phyloP scores from a whole-genome alignment of 257 asterid species.

The Apocynum venetum region DNA sequence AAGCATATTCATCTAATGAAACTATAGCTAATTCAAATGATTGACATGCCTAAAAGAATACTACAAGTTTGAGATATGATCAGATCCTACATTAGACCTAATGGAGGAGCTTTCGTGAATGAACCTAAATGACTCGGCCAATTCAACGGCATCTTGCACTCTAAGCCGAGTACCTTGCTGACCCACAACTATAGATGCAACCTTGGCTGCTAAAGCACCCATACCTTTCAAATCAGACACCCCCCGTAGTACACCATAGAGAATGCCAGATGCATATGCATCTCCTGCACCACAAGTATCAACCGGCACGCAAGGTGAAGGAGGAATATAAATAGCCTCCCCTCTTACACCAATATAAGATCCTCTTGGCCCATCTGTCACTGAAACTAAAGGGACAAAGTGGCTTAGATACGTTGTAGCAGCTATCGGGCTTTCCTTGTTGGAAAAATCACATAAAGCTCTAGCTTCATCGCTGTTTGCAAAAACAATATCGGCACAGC shows the following conservation, averaged over 20 bases:
- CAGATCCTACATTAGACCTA: conserved; percentile 70
- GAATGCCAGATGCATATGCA: conserved; percentile 93
- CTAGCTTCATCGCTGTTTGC: conserved; percentile 91
- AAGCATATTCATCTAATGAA: not conserved
- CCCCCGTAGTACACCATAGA: conserved; percentile 66
- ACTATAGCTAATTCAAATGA: not conserved
- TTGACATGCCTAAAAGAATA: not conserved
- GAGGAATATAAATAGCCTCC: conserved; percentile 83
- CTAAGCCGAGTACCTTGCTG: conserved; percentile 94
- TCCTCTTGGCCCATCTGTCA: conserved; percentile 91
- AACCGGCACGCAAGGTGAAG: conserved; percentile 71
- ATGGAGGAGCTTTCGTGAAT: conserved; percentile 39
- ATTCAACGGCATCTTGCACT: conserved; percentile 61
- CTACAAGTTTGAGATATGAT: conserved; percentile 79
- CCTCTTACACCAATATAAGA: conserved; percentile 92
- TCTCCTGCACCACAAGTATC: conserved; percentile 99
- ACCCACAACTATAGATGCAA: conserved; percentile 85
- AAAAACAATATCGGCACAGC: conserved; percentile 82
- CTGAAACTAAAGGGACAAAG: conserved; percentile 90
- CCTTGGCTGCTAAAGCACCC: conserved; percentile 86
- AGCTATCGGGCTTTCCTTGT: conserved; percentile 68
- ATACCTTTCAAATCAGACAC: conserved; percentile 66
- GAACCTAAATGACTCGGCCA: conserved; percentile 56
- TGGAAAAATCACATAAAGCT: conserved; percentile 65
- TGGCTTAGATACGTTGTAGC: conserved; percentile 94